These are phyloP conservation scores for Juncus effusus DNA, from an alignment of 176 grass and related monocot genomes.

Conservation along the genomic window DNA sequence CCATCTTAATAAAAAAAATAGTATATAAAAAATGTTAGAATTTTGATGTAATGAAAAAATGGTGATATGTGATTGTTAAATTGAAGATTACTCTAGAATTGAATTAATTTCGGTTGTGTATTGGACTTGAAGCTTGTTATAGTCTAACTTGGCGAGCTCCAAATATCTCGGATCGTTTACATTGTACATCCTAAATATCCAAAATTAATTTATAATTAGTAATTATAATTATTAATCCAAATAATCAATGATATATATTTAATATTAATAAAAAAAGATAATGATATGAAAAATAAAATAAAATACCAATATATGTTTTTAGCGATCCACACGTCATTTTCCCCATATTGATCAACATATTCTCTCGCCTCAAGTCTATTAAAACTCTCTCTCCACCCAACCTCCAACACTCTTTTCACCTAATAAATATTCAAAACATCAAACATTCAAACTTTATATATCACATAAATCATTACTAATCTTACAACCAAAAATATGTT, in stretches of 20 bases:
- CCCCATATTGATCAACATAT: conserved; percentile 31
- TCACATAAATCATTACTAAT: neutral
- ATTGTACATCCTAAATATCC: conserved; percentile 33
- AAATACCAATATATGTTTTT: conserved; percentile 30
- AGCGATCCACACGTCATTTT: conserved; percentile 33
- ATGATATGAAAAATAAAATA: neutral
- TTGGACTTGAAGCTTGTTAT: conserved; percentile 24
- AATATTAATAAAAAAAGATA: neutral
- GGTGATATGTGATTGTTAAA: neutral
- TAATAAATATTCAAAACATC: neutral
- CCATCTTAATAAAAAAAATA: conserved; percentile 19
- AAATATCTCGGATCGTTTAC: conserved; percentile 32
- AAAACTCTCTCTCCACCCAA: conserved; percentile 34
- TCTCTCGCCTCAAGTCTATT: conserved; percentile 34
- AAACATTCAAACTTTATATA: neutral
- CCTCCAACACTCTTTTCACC: conserved; percentile 17
- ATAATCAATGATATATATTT: neutral
- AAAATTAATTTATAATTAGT: neutral
- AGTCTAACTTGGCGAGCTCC: conserved; percentile 37
- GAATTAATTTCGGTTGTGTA: conserved; percentile 20
- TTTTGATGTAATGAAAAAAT: neutral
- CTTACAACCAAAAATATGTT: neutral
- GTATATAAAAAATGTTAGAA: neutral
- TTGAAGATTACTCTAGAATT: conserved; percentile 23
- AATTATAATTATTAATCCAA: neutral